These are phyloP conservation scores for Nemania sp. DNA, from an alignment of 2,329 filamentous ascomycete species.

Conservation along the genomic window DNA sequence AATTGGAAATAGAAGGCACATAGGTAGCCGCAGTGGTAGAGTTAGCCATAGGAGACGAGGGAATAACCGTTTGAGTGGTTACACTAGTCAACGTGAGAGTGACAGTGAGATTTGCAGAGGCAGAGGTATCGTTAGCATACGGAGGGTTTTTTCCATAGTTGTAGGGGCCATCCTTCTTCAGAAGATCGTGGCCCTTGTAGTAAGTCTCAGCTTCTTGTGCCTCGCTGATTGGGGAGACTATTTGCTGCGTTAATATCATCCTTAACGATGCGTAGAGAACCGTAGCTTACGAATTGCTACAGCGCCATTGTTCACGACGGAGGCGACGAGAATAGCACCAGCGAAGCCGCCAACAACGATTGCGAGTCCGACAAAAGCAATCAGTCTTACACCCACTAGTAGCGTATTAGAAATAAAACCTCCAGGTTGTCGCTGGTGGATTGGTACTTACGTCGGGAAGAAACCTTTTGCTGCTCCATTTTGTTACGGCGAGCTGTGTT, in stretches of 20 bases:
- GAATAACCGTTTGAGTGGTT: slow-evolving; percentile 23
- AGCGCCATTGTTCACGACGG: not conserved
- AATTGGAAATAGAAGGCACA: not conserved
- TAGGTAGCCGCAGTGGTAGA: slow-evolving; percentile 8
- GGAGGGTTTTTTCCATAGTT: slow-evolving; percentile 22
- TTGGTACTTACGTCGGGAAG: slow-evolving; percentile 16
- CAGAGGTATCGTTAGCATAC: slow-evolving; percentile 16
- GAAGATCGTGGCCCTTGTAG: not conserved
- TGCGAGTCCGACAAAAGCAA: not conserved
- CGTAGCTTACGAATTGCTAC: slow-evolving; percentile 6
- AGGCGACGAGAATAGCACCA: not conserved
- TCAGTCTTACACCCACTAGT: slow-evolving; percentile 11
- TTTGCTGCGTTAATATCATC: not conserved
- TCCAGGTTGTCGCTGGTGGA: not conserved
- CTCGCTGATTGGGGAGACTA: not conserved
- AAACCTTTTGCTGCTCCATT: not conserved
- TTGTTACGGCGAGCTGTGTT: slow-evolving; percentile 11
- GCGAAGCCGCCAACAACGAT: slow-evolving; percentile 11
- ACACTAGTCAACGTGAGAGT: slow-evolving; percentile 23
- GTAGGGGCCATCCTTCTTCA: slow-evolving; percentile 24
- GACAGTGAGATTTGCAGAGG: slow-evolving; percentile 16
- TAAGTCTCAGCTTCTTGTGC: not conserved
- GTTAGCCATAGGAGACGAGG: not conserved
- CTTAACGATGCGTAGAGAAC: not conserved
- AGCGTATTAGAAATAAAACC: not conserved